A percentile compares a stretch with the other conserved stretches of the same genome.
Conservation (phyloP, 768 basidiomycete species). For the Hypholoma fasciculare region DNA sequence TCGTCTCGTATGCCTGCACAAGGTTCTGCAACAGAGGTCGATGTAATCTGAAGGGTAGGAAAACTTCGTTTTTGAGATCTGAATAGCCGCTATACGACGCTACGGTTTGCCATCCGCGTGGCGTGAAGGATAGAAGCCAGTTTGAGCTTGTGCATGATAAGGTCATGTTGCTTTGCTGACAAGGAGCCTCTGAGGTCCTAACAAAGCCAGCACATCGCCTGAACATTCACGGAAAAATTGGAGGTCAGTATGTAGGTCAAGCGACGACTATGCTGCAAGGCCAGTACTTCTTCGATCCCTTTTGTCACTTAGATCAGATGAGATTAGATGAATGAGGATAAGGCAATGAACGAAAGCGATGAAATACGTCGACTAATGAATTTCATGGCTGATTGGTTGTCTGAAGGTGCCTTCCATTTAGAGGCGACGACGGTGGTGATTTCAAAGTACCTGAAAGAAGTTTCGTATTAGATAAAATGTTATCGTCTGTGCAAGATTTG, state of each 20-base stretch:
- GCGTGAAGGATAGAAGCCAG: slow-evolving; percentile 1
- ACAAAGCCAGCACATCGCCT: not conserved
- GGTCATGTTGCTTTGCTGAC: not conserved
- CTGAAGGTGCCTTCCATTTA: too few species aligned
- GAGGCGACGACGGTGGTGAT: too few species aligned
- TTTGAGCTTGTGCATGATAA: not conserved
- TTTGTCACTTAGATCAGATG: not conserved
- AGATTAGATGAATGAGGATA: not conserved
- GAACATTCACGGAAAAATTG: slow-evolving; percentile 7
- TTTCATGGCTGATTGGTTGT: too few species aligned
- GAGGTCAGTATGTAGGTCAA: not conserved
- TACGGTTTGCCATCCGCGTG: not conserved
- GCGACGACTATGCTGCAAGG: not conserved
- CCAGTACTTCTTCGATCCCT: not conserved
- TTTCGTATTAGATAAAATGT: too few species aligned
- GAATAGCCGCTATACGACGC: not conserved
- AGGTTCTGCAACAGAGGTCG: not conserved
- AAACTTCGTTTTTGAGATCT: not conserved
- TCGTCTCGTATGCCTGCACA: not conserved
- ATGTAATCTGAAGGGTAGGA: not conserved
- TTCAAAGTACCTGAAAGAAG: too few species aligned
- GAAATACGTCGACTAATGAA: too few species aligned
- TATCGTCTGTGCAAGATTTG: too few species aligned
- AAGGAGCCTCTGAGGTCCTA: not conserved
- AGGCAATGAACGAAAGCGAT: too few species aligned